Evolutionary conservation across 2,329 filamentous ascomycete species (phyloP).

Genomic region (Botrytis cinerea): DNA sequence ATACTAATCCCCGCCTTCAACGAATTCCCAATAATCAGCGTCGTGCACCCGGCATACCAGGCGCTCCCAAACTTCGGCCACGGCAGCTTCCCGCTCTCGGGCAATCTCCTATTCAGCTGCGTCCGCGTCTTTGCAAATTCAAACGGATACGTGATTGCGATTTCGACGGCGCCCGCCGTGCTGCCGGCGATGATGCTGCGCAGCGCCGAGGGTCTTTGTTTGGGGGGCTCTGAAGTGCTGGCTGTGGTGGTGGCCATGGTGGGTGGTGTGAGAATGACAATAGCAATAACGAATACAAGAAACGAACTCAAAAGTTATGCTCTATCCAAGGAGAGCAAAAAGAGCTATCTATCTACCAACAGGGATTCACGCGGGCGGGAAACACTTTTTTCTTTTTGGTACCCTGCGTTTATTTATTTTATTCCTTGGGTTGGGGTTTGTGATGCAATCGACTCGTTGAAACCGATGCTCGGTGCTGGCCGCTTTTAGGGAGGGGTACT

Average conservation of each 20-base stretch:
- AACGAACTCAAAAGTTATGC: background rate
- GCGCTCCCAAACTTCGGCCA: slow-evolving; percentile 92
- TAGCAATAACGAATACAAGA: background rate
- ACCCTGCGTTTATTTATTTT: background rate
- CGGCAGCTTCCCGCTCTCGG: slow-evolving; percentile 82
- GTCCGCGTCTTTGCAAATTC: slow-evolving; percentile 96
- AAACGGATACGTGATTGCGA: slow-evolving; percentile 88
- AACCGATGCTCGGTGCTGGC: slow-evolving; percentile 7
- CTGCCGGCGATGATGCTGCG: slow-evolving; percentile 91
- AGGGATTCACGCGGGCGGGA: background rate
- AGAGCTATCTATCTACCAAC: background rate
- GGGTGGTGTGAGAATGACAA: background rate
- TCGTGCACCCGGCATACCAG: slow-evolving; percentile 98
- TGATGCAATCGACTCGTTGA: background rate
- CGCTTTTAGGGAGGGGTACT: slow-evolving; percentile 9
- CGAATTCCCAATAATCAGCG: slow-evolving; percentile 93
- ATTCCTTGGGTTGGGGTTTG: background rate
- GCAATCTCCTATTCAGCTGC: slow-evolving; percentile 84
- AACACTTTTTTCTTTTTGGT: slow-evolving; percentile 12
- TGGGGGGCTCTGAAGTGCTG: slow-evolving; percentile 32
- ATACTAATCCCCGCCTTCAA: slow-evolving; percentile 92
- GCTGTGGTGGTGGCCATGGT: slow-evolving; percentile 27
- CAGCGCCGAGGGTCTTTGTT: slow-evolving; percentile 68
- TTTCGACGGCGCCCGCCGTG: slow-evolving; percentile 77
- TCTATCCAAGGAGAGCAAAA: background rate